Evolutionary conservation across 768 basidiomycete species (phyloP).

Genomic region (Tylopilus sp.): DNA sequence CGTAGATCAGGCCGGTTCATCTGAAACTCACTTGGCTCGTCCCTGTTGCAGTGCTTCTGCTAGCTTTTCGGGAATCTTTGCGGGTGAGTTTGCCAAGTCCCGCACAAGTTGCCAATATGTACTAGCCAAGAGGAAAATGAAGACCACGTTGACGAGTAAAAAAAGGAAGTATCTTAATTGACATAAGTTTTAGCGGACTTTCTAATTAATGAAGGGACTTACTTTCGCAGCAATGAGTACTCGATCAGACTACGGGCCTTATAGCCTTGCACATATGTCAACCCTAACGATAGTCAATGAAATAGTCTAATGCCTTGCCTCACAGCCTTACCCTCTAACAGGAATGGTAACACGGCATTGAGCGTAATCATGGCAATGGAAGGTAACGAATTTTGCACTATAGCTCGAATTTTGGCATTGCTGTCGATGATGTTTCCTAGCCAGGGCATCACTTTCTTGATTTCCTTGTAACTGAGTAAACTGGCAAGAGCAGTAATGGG

Average conservation of each 20-base stretch:
- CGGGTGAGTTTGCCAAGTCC: conserved; percentile 90
- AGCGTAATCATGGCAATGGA: conserved; percentile 86
- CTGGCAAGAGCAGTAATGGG: conserved; percentile 86
- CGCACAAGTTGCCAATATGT: conserved; percentile 90
- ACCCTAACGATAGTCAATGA: conserved; percentile 32
- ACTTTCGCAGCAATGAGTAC: conserved; percentile 92
- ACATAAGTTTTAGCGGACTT: conserved; percentile 7
- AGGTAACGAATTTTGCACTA: conserved; percentile 94
- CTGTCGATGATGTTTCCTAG: conserved; percentile 80
- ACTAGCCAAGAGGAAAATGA: conserved; percentile 88
- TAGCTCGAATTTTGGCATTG: conserved; percentile 73
- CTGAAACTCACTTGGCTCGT: conserved; percentile 52
- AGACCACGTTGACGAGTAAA: conserved; percentile 87
- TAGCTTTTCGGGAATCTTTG: conserved; percentile 91
- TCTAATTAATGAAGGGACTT: conserved; percentile 18
- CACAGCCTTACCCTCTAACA: conserved; percentile 68
- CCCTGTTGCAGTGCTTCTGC: conserved; percentile 79
- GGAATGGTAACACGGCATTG: conserved; percentile 85
- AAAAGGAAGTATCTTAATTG: conserved; percentile 83
- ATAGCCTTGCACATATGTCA: conserved; percentile 90
- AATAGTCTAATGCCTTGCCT: not conserved
- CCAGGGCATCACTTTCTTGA: conserved; percentile 88
- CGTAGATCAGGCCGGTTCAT: not conserved
- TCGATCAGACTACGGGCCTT: conserved; percentile 91
- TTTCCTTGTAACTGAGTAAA: conserved; percentile 88